Percentiles rank a stretch among this genome's conserved stretches.
Evolutionary conservation across 2,329 filamentous ascomycete species (phyloP).

Genomic region (Stagonosporopsis chrysanthemi): DNA sequence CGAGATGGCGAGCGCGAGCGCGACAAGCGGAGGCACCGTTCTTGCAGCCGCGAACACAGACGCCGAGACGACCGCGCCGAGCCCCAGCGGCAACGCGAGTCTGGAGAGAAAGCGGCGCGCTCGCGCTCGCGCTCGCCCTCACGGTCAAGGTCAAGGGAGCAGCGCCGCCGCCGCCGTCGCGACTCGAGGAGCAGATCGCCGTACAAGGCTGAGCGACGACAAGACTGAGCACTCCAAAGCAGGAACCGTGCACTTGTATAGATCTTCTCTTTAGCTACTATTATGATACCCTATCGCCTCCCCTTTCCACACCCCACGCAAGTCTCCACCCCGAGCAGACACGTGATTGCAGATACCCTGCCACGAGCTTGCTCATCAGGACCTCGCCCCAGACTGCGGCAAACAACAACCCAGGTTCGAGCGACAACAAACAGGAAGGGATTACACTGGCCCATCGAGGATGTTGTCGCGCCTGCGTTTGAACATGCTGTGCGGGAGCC

Average conservation of each 20-base stretch:
- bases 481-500: too few relatives aligned
- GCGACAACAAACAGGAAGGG: too few relatives aligned
- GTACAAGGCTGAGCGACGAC: conserved; percentile 19
- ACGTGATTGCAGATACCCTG: too few relatives aligned
- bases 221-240: conserved; percentile 15
- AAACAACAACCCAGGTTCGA: too few relatives aligned
- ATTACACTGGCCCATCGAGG: too few relatives aligned
- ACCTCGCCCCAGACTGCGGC: too few relatives aligned
- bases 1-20: conserved; percentile 36
- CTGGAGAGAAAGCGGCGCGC: conserved; percentile 33
- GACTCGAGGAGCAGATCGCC: conserved; percentile 34
- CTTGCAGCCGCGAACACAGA: conserved; percentile 37
- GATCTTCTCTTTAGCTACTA: neutral
- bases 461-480: too few relatives aligned
- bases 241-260: too few relatives aligned
- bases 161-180: conserved; percentile 14
- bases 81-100: conserved; percentile 31
- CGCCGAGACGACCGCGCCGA: conserved; percentile 36
- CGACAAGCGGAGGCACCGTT: conserved; percentile 43
- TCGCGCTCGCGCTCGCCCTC: conserved; percentile 9
- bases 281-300: neutral
- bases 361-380: too few relatives aligned
- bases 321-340: too few relatives aligned
- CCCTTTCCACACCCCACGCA: neutral
- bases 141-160: conserved; percentile 20